A percentile compares a stretch with the other conserved stretches of the same genome.
phyloP scores from a whole-genome alignment of 2,329 filamentous ascomycete genomes.

The Fusarium sp. region DNA sequence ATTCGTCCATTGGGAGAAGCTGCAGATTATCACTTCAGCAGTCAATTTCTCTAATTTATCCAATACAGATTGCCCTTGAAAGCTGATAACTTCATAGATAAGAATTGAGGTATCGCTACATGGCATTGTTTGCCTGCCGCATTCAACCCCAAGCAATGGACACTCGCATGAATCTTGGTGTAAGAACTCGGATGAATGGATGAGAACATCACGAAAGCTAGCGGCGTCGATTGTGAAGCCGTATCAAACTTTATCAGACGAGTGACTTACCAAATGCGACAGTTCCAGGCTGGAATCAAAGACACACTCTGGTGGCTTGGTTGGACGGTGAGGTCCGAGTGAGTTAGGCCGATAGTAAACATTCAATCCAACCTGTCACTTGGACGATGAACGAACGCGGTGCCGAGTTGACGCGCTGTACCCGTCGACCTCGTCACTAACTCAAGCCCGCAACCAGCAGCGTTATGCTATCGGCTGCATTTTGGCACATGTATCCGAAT shows the following conservation, averaged over 20 bases:
- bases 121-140: neutral
- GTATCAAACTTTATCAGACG: constrained; percentile 32
- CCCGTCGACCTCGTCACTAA: neutral
- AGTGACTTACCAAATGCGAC: constrained; percentile 34
- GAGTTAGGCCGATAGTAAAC: constrained; percentile 34
- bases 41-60: neutral
- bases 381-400: constrained; percentile 5
- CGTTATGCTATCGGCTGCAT: constrained; percentile 2
- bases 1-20: too few relatives aligned
- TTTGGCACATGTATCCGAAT: neutral
- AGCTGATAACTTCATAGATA: neutral
- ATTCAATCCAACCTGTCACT: neutral
- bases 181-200: constrained; percentile 18
- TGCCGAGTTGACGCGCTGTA: constrained; percentile 3
- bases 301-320: constrained; percentile 34
- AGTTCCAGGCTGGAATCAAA: constrained; percentile 20
- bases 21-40: neutral
- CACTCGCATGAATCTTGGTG: constrained; percentile 7
- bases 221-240: constrained; percentile 27
- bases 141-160: neutral
- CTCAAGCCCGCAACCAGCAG: neutral
- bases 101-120: neutral
- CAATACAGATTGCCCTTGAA: neutral
- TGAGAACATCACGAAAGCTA: constrained; percentile 19
- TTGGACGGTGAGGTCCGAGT: constrained; percentile 39